A percentile compares a stretch with the other conserved stretches of the same genome.
phyloP scores from a whole-genome alignment of 768 basidiomycete genomes.

The Tulasnella sp. region DNA sequence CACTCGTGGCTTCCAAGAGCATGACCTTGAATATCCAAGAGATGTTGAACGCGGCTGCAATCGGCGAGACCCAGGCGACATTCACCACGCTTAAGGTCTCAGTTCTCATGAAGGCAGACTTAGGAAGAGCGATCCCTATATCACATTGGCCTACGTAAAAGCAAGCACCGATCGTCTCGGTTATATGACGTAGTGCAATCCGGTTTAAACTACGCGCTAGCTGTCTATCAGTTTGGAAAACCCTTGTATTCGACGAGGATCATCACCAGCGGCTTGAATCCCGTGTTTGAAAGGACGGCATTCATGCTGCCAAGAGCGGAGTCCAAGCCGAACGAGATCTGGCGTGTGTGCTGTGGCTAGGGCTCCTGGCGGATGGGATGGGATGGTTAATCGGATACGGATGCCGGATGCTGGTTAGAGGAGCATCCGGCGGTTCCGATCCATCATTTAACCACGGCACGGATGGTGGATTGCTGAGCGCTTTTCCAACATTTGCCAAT shows the following conservation, averaged over 20 bases:
- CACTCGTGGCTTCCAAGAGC: conserved; percentile 61
- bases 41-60: conserved; percentile 46
- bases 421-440: too few relatives aligned
- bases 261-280: conserved; percentile 49
- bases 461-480: too few relatives aligned
- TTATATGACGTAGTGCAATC: too few relatives aligned
- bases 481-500: too few relatives aligned
- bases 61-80: conserved; percentile 56
- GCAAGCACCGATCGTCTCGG: conserved; percentile 18
- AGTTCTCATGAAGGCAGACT: conserved; percentile 40
- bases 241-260: conserved; percentile 65
- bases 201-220: too few relatives aligned
- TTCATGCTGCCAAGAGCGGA: conserved; percentile 53
- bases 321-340: conserved; percentile 56
- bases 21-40: conserved; percentile 60
- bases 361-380: too few relatives aligned
- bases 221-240: conserved; percentile 35
- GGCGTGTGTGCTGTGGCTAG: conserved; percentile 57
- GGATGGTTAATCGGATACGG: too few relatives aligned
- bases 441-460: too few relatives aligned
- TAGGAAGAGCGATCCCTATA: conserved; percentile 44
- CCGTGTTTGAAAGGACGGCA: conserved; percentile 61
- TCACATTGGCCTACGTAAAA: conserved; percentile 55
- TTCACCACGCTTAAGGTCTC: conserved; percentile 49
- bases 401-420: too few relatives aligned